These are phyloP conservation scores for Euphorbia schlechtendalii DNA, from an alignment of 441 rosid genomes.

Conservation along the genomic window DNA sequence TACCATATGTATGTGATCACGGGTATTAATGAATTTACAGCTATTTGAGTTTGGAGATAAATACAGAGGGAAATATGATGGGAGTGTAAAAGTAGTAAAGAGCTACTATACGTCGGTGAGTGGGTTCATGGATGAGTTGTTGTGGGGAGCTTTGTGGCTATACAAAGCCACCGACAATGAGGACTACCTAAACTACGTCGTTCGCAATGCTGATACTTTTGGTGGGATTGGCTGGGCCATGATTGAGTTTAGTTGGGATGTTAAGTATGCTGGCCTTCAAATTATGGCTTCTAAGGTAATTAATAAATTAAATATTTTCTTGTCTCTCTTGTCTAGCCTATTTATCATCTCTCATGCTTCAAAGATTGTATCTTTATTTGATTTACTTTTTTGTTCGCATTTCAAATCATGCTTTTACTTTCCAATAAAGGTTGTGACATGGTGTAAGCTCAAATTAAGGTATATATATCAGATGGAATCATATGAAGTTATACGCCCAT, in stretches of 20 bases:
- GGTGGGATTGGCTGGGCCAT: conserved; percentile 98
- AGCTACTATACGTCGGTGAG: conserved; percentile 92
- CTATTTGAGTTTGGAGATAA: conserved; percentile 84
- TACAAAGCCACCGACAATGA: conserved; percentile 88
- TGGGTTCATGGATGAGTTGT: conserved; percentile 90
- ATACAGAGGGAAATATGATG: conserved; percentile 74
- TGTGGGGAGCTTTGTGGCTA: conserved; percentile 95
- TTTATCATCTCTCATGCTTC: neutral
- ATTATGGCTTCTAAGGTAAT: conserved; percentile 70
- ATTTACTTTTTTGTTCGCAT: conserved; percentile 17
- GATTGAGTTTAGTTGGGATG: conserved; percentile 97
- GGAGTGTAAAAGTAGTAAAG: conserved; percentile 62
- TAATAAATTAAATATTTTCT: conserved; percentile 1
- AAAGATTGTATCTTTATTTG: neutral
- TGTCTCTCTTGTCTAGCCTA: neutral
- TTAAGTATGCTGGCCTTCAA: conserved; percentile 87
- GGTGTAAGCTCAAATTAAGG: conserved; percentile 24
- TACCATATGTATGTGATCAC: neutral
- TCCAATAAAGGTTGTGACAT: conserved; percentile 12
- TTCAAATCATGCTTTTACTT: conserved; percentile 22
- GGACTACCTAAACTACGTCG: conserved; percentile 49
- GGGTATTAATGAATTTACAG: conserved; percentile 27
- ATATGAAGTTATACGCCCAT: neutral
- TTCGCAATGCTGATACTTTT: conserved; percentile 49
- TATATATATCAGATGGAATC: neutral